Evolutionary conservation across 2,329 filamentous ascomycete species (phyloP).

Genomic region (Setomelanomma holmii): DNA sequence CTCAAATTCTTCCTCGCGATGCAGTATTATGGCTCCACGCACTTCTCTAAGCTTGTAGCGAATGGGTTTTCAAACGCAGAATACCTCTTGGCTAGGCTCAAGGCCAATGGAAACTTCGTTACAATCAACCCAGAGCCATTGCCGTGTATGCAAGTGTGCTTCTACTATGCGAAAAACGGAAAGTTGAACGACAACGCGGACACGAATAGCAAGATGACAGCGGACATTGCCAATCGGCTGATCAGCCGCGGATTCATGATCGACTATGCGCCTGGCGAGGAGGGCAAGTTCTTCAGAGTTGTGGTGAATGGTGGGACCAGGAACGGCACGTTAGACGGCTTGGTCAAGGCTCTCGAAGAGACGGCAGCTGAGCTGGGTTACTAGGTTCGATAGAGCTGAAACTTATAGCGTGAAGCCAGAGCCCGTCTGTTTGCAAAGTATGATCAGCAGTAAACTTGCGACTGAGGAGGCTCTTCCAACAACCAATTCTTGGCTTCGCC

Average conservation of each 20-base stretch:
- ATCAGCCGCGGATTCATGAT: conserved; percentile 72
- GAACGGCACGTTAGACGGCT: conserved; percentile 66
- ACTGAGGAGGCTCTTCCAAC: too few species aligned
- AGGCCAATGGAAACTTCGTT: conserved; percentile 65
- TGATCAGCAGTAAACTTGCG: too few species aligned
- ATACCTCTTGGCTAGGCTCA: conserved; percentile 70
- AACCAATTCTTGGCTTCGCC: too few species aligned
- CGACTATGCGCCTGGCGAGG: conserved; percentile 68
- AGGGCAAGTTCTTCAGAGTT: conserved; percentile 72
- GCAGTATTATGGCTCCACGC: conserved; percentile 83
- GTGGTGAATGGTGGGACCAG: conserved; percentile 71
- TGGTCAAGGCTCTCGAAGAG: conserved; percentile 66
- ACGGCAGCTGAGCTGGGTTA: conserved; percentile 44
- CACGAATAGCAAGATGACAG: conserved; percentile 64
- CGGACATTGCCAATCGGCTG: conserved; percentile 61
- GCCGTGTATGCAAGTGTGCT: conserved; percentile 88
- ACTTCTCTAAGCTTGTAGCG: conserved; percentile 71
- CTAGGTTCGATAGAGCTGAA: too few species aligned
- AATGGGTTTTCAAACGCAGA: conserved; percentile 74
- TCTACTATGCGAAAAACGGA: conserved; percentile 77
- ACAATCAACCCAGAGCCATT: conserved; percentile 79
- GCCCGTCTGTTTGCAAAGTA: too few species aligned
- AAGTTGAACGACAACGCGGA: conserved; percentile 53
- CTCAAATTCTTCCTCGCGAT: conserved; percentile 89
- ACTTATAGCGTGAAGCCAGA: too few species aligned